Conservation (phyloP, 495 filamentous ascomycete species). For the Hyaloscypha bicolor region DNA sequence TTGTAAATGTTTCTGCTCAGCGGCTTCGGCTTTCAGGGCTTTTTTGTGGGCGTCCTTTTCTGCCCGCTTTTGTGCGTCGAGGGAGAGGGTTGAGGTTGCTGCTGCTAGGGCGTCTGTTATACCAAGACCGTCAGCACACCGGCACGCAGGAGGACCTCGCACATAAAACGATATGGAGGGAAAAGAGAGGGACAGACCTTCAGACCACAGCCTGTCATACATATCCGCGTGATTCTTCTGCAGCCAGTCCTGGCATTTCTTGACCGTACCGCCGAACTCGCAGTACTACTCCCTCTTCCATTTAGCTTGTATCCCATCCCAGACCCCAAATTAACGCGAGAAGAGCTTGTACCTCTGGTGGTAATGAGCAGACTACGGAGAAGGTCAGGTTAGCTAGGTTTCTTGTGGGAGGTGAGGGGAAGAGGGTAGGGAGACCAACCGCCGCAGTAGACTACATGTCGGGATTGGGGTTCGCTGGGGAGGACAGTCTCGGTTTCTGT, state of each 20-base stretch:
- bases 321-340: background rate
- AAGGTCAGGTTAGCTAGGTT: constrained; percentile 28
- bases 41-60: constrained; percentile 95
- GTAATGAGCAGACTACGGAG: constrained; percentile 80
- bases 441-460: constrained; percentile 78
- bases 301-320: constrained; percentile 7
- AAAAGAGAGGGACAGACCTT: constrained; percentile 54
- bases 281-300: constrained; percentile 71
- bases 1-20: constrained; percentile 74
- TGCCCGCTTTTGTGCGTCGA: constrained; percentile 88
- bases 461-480: constrained; percentile 59
- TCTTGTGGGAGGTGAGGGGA: constrained; percentile 15
- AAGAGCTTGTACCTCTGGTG: constrained; percentile 58
- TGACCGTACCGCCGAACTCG: constrained; percentile 97
- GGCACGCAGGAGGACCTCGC: too few species aligned
- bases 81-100: constrained; percentile 78
- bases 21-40: constrained; percentile 85
- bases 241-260: constrained; percentile 97
- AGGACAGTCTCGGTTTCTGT: constrained; percentile 26
- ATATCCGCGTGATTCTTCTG: constrained; percentile 70
- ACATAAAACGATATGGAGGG: too few species aligned
- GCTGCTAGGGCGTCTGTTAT: constrained; percentile 74
- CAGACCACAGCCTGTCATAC: constrained; percentile 79
- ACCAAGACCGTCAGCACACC: too few species aligned
- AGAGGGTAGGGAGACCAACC: constrained; percentile 51